Conservation (phyloP, 2,329 filamentous ascomycete species). For the Penicillium brasilianum region DNA sequence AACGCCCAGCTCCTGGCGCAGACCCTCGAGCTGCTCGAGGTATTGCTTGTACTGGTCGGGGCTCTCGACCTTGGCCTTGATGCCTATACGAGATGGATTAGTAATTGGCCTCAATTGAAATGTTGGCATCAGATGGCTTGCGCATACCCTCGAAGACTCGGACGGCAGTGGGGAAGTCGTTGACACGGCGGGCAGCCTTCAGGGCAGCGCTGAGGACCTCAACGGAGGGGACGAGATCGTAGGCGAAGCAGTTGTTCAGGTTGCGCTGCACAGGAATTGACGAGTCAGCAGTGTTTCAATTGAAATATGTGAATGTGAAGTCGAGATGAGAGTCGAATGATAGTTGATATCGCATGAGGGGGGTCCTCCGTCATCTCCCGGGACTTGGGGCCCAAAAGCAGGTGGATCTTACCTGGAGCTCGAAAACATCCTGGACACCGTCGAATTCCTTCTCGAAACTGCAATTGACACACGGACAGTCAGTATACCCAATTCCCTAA, state of each 20-base stretch:
- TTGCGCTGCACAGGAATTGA: conserved; percentile 66
- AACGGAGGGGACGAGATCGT: conserved; percentile 97
- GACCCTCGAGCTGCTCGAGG: conserved; percentile 86
- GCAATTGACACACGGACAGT: conserved; percentile 49
- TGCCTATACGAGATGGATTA: conserved; percentile 61
- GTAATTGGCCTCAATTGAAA: not conserved
- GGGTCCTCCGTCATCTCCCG: conserved; percentile 20
- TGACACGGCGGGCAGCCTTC: conserved; percentile 91
- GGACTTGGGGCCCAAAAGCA: conserved; percentile 12
- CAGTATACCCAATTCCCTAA: conserved; percentile 33
- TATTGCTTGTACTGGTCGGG: conserved; percentile 95
- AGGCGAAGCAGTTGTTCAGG: conserved; percentile 99
- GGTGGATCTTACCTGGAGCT: conserved; percentile 81
- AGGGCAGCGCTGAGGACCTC: conserved; percentile 89
- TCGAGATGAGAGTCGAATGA: conserved; percentile 12
- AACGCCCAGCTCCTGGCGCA: conserved; percentile 93
- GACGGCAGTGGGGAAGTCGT: conserved; percentile 97
- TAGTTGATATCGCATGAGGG: conserved; percentile 23
- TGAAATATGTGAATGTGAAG: conserved; percentile 2
- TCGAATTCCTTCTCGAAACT: conserved; percentile 99
- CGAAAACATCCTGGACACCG: conserved; percentile 95
- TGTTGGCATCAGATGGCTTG: conserved; percentile 1
- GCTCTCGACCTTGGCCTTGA: conserved; percentile 99
- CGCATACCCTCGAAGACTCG: conserved; percentile 94
- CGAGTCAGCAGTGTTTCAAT: conserved; percentile 18